Evolutionary conservation across 345 rosid species (phyloP).

Genomic region (Dovyalis caffra): DNA sequence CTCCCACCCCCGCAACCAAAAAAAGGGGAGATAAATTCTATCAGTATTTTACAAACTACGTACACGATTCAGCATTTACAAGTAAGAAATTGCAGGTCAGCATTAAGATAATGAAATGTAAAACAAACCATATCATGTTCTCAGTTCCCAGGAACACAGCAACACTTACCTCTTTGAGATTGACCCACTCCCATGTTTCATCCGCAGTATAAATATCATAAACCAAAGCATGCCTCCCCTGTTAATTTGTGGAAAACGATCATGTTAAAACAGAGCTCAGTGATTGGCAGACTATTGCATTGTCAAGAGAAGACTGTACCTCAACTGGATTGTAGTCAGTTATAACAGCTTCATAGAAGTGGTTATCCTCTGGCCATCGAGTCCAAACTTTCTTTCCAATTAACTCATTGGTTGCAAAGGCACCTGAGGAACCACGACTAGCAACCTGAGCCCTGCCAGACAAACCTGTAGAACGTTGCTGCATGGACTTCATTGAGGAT

Average conservation of each 20-base stretch:
- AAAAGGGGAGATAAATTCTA: background rate
- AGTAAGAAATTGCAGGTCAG: background rate
- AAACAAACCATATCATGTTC: background rate
- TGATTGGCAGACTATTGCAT: slow-evolving; percentile 9
- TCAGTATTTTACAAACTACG: background rate
- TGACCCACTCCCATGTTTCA: slow-evolving; percentile 97
- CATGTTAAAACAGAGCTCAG: slow-evolving; percentile 20
- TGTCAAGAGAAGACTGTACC: slow-evolving; percentile 37
- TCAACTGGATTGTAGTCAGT: slow-evolving; percentile 64
- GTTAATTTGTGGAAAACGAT: slow-evolving; percentile 22
- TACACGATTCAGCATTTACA: background rate
- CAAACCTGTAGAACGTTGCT: slow-evolving; percentile 62
- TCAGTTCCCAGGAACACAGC: slow-evolving; percentile 2
- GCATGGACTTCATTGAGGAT: slow-evolving; percentile 54
- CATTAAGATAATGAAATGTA: background rate
- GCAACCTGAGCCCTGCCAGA: slow-evolving; percentile 65
- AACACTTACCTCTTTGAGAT: slow-evolving; percentile 86
- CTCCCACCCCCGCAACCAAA: background rate
- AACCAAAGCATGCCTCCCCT: slow-evolving; percentile 94
- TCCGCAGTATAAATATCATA: slow-evolving; percentile 71
- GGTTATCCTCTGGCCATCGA: slow-evolving; percentile 93
- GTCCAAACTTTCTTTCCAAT: slow-evolving; percentile 94
- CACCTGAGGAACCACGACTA: slow-evolving; percentile 41
- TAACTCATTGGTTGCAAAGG: slow-evolving; percentile 57
- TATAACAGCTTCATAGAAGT: slow-evolving; percentile 87